phyloP scores from a whole-genome alignment of 2,329 filamentous ascomycete species.

The Lasiodiplodia theobromae region DNA sequence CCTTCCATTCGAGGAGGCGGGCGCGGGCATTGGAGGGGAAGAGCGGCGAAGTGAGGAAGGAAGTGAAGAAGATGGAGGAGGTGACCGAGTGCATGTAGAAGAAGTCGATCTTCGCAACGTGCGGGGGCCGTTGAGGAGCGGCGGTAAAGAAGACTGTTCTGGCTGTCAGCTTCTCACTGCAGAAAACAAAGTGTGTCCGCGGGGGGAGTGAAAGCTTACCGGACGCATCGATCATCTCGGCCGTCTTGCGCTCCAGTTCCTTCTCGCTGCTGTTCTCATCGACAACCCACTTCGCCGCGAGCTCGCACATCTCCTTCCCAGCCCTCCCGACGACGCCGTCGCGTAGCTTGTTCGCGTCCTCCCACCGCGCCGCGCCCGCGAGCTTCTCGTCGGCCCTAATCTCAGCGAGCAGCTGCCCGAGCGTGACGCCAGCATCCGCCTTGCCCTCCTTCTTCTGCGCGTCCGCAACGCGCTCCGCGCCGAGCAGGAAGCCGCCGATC shows the following conservation, averaged over 20 bases:
- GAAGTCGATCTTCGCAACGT: constrained; percentile 80
- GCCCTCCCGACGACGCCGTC: constrained; percentile 73
- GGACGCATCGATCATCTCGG: constrained; percentile 74
- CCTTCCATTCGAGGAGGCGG: constrained; percentile 82
- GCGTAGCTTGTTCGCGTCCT: constrained; percentile 68
- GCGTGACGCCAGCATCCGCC: constrained; percentile 34
- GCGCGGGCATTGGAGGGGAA: constrained; percentile 67
- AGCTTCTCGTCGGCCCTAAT: constrained; percentile 66
- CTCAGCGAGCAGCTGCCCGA: constrained; percentile 68
- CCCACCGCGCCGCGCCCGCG: constrained; percentile 57
- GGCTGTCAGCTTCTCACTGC: neutral
- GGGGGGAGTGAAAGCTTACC: constrained; percentile 46
- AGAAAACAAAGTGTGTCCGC: neutral
- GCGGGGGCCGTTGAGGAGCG: constrained; percentile 68
- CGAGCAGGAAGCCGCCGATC: constrained; percentile 62
- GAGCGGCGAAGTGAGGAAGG: constrained; percentile 67
- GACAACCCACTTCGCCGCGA: constrained; percentile 63
- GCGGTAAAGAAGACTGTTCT: constrained; percentile 60
- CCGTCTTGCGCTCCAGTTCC: constrained; percentile 64
- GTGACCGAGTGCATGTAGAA: constrained; percentile 83
- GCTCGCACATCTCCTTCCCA: constrained; percentile 66
- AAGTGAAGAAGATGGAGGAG: constrained; percentile 73
- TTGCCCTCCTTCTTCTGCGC: constrained; percentile 41
- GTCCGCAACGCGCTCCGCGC: constrained; percentile 58
- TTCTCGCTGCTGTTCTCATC: constrained; percentile 53